Percentiles rank a stretch among this genome's conserved stretches.
Evolutionary conservation across 768 basidiomycete genomes (phyloP).

Genomic region (Termitomyces sp.): DNA sequence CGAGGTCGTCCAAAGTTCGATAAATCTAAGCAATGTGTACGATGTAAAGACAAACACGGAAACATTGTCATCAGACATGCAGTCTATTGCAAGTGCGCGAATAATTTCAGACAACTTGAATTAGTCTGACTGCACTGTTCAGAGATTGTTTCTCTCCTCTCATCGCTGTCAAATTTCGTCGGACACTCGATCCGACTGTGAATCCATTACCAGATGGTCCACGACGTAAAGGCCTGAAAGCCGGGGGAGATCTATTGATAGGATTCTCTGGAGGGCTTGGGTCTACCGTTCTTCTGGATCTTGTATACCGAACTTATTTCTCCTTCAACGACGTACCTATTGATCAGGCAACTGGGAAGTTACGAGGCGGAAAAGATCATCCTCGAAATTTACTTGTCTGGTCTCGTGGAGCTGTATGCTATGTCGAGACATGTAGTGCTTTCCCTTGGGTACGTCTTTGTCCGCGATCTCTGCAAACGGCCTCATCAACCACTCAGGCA

Average conservation of each 20-base stretch:
- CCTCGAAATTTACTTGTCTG: slow-evolving; percentile 60
- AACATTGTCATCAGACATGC: slow-evolving; percentile 74
- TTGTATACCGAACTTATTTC: slow-evolving; percentile 59
- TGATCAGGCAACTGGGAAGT: slow-evolving; percentile 22
- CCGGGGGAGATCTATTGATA: slow-evolving; percentile 62
- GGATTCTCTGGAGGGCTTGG: slow-evolving; percentile 79
- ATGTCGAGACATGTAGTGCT: slow-evolving; percentile 63
- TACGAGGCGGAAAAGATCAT: slow-evolving; percentile 57
- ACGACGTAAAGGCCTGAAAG: slow-evolving; percentile 56
- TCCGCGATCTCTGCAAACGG: slow-evolving; percentile 4
- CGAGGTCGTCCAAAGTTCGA: slow-evolving; percentile 65
- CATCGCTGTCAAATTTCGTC: slow-evolving; percentile 58
- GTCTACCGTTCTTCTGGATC: slow-evolving; percentile 67
- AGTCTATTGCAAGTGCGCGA: slow-evolving; percentile 75
- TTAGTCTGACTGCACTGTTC: background rate
- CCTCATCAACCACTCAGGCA: slow-evolving; percentile 23
- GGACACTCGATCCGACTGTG: slow-evolving; percentile 57
- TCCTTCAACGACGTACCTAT: slow-evolving; percentile 18
- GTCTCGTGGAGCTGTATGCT: slow-evolving; percentile 58
- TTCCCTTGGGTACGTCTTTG: slow-evolving; percentile 50
- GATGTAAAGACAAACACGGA: slow-evolving; percentile 62
- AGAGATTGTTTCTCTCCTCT: slow-evolving; percentile 68
- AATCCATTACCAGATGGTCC: slow-evolving; percentile 52
- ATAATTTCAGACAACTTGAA: background rate
- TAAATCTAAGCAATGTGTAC: slow-evolving; percentile 63